Conservation (phyloP, 441 rosid genomes). For the Corymbia citriodora region DNA sequence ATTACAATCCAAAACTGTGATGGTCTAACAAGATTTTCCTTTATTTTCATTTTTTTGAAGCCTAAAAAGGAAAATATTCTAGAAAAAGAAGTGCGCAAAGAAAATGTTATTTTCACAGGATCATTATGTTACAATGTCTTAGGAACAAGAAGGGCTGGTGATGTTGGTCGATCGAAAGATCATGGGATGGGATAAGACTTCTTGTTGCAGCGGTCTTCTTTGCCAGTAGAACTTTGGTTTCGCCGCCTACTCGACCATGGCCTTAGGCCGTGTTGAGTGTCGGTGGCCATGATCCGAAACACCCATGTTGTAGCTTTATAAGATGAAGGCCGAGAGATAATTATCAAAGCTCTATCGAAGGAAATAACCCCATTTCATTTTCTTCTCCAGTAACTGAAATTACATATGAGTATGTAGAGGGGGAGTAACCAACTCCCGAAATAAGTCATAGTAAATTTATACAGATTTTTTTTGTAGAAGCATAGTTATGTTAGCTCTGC, state of each 20-base stretch:
- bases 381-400: background rate
- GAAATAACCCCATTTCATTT: background rate
- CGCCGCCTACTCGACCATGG: slow-evolving; percentile 1
- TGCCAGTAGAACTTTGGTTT: slow-evolving; percentile 22
- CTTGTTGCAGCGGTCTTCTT: slow-evolving; percentile 27
- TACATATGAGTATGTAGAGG: background rate
- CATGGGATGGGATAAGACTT: slow-evolving; percentile 80
- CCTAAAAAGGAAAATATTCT: background rate
- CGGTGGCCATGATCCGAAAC: slow-evolving; percentile 25
- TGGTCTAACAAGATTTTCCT: background rate
- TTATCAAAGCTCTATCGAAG: background rate
- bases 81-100: background rate
- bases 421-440: background rate
- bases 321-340: background rate
- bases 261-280: background rate
- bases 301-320: background rate
- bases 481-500: background rate
- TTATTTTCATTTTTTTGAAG: background rate
- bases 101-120: background rate
- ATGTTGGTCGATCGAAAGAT: background rate
- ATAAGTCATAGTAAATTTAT: background rate
- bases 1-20: background rate
- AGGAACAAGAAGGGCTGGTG: background rate
- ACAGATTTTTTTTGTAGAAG: background rate
- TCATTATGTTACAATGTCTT: background rate